Evolutionary conservation across 805 yeast genomes (phyloP).

Genomic region (Ascoidea rubescens): DNA sequence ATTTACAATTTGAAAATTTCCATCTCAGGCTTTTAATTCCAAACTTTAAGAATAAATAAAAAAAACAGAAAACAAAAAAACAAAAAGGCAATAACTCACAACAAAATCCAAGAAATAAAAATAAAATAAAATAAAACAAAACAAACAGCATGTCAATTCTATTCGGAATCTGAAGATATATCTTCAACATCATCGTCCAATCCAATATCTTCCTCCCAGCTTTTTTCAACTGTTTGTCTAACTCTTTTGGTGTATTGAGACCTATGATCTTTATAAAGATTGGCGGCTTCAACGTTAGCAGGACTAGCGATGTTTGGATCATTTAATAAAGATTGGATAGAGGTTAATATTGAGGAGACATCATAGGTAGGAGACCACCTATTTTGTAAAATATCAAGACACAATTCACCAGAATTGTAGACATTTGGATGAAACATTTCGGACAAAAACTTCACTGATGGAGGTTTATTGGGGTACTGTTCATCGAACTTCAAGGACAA

Average conservation of each 20-base stretch:
- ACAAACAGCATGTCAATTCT: no score
- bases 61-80: no score
- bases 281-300: conserved; percentile 97
- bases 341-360: conserved; percentile 87
- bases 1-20: no score
- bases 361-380: conserved; percentile 99
- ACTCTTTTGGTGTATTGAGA: conserved; percentile 86
- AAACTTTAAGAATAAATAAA: no score
- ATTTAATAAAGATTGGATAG: conserved; percentile 81
- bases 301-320: conserved; percentile 96
- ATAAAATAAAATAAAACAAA: no score
- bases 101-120: no score
- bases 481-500: conserved; percentile 82
- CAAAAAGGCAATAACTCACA: no score
- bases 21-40: no score
- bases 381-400: conserved; percentile 90
- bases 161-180: no score
- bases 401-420: conserved; percentile 87
- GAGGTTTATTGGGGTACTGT: conserved; percentile 96
- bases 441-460: conserved; percentile 76
- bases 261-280: conserved; percentile 86
- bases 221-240: conserved; percentile 84
- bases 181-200: not conserved
- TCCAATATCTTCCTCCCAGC: conserved; percentile 60
- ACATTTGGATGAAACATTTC: conserved; percentile 98